Base-by-base conservation (phyloP, 2,329 filamentous ascomycete species). In the Botryotinia narcissicola region DNA sequence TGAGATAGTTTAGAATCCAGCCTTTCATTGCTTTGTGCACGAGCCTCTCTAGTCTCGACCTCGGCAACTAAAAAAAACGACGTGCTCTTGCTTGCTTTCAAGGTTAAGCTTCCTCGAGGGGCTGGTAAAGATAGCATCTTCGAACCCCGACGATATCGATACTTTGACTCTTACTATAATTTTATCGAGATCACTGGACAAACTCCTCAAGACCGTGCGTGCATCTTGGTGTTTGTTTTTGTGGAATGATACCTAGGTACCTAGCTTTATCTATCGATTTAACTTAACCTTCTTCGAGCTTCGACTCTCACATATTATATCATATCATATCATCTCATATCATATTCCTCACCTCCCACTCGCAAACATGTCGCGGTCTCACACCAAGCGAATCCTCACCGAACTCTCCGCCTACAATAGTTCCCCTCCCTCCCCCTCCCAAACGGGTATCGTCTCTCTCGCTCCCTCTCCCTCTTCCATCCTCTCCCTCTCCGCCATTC, bases 371-470 rank as follows among this genome's bases (percentile, higher is more conserved):
- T 73, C 73, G 42, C 73, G 74, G 63, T 75, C 82, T 76, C 88
- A 88, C 35, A 84, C 86, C 46, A 87, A 87, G 79, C 86, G 89
- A 37, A 84, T 91, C 74, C 81, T 90, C 75, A 87, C 86, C 78
- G 89, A 91, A 81, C 83, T 91, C 70, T 85, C 86, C 46, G 83
- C 77, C 71, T 79, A 74, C 75, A 72, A 67, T 64, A 48, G 48
- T 62, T 73, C 74, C 22, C 75, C 89, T 85, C 86, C 73, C 12
- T 73, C 76, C 16, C 74, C 88, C 85, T 86, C 88, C 85, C 87
- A 76, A 16, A 73, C 75, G n/a, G 88, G 88, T 62, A 87, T 91
- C 76, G 87, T 90, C 82, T 84, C 88, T 20, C 86, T 91, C 7
- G 87, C 87, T 0, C 87, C 88, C 35, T 70, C 66, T 7, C 66